These are phyloP conservation scores for Stromatinia cepivora DNA, from an alignment of 2,329 filamentous ascomycete species.

Conservation along the genomic window DNA sequence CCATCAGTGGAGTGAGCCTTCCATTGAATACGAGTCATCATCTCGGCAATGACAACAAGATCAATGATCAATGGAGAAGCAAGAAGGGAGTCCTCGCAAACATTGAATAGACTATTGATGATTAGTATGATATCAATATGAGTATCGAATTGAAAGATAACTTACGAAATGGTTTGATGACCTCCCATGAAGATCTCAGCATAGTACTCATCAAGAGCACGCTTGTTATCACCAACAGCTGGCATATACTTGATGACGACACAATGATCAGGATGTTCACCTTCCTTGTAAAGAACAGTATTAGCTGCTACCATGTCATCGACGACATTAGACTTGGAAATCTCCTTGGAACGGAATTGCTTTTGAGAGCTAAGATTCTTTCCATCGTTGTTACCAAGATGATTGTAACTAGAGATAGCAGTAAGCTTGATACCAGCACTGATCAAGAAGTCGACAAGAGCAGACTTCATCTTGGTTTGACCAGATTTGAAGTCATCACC, in stretches of 20 bases:
- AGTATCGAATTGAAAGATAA: conserved; percentile 26
- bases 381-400: conserved; percentile 98
- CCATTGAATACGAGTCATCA: conserved; percentile 99
- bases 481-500: conserved; percentile 99
- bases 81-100: conserved; percentile 96
- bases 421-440: conserved; percentile 98
- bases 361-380: conserved; percentile 97
- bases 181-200: conserved; percentile 99
- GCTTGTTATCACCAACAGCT: conserved; percentile 97
- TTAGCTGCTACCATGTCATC: conserved; percentile 99
- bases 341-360: conserved; percentile 99
- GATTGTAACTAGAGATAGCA: conserved; percentile 98
- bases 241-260: conserved; percentile 99
- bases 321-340: conserved; percentile 98
- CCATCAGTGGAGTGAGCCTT: conserved; percentile 59
- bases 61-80: conserved; percentile 97
- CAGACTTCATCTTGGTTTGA: conserved; percentile 99
- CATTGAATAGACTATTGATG: conserved; percentile 79
- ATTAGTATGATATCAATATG: conserved; percentile 30
- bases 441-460: conserved; percentile 97
- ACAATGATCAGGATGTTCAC: conserved; percentile 95
- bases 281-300: conserved; percentile 81
- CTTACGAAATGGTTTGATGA: conserved; percentile 89
- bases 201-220: conserved; percentile 97
- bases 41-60: conserved; percentile 86